A percentile compares a stretch with the other conserved stretches of the same genome.
Conservation (phyloP, 1,284 basidiomycete species). For the Microbotryomycetes sp. region DNA sequence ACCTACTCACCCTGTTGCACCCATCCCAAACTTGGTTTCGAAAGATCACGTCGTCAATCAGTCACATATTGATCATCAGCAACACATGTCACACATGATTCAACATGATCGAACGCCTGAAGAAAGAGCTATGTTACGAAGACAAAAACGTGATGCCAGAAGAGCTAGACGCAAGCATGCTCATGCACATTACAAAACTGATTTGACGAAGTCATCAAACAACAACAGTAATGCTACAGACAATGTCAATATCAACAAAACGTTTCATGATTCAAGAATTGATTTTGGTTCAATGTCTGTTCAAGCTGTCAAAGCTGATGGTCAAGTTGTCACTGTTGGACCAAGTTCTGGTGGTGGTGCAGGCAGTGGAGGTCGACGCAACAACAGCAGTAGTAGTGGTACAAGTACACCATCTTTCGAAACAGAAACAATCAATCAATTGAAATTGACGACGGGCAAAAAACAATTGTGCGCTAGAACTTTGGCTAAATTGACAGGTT, state of each 20-base stretch:
- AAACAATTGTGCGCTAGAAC: not conserved
- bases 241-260: not conserved
- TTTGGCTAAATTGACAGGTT: not conserved
- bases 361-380: not conserved
- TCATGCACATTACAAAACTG: conserved; percentile 14
- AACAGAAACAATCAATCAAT: not conserved
- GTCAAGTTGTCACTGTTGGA: not conserved
- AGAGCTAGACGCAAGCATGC: not conserved
- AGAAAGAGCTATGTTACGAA: conserved; percentile 18
- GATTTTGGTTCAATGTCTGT: not conserved
- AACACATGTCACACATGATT: not conserved
- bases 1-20: not conserved
- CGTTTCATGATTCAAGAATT: not conserved
- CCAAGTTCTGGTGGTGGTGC: not conserved
- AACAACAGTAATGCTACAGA: not conserved
- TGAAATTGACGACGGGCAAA: not conserved
- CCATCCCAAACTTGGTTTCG: not conserved
- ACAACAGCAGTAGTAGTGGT: no score
- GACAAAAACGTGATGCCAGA: conserved; percentile 24
- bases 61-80: not conserved
- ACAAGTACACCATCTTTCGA: no score
- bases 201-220: conserved; percentile 19
- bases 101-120: conserved; percentile 9
- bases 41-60: not conserved
- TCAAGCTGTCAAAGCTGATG: not conserved